A percentile compares a stretch with the other conserved stretches of the same genome.
These are phyloP conservation scores for Botryotinia calthae DNA, from an alignment of 2,329 filamentous ascomycete genomes.

Conservation along the genomic window DNA sequence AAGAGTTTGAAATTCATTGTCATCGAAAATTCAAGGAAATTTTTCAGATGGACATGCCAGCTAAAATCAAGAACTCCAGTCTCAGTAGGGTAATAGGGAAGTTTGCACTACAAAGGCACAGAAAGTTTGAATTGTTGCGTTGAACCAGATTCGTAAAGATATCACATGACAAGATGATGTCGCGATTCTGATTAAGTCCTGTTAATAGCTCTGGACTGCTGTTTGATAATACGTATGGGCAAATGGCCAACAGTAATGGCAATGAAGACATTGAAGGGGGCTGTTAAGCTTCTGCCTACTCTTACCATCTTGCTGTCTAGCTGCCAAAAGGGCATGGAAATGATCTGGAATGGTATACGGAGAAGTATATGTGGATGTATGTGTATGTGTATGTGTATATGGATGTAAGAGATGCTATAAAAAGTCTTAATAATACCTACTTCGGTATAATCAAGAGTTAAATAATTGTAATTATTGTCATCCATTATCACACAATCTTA, in stretches of 20 bases:
- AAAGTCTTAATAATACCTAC: background rate
- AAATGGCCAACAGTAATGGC: background rate
- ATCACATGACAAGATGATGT: background rate
- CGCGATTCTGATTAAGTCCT: background rate
- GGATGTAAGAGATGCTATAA: background rate
- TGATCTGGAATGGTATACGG: background rate
- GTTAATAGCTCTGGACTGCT: background rate
- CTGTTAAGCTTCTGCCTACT: background rate
- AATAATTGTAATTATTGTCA: too few species aligned
- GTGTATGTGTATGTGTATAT: too few species aligned
- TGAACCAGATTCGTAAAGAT: background rate
- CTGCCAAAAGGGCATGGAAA: background rate
- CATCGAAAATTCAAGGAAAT: accelerated
- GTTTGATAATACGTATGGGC: background rate
- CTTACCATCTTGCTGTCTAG: background rate
- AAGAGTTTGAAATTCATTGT: background rate
- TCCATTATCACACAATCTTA: too few species aligned
- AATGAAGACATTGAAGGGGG: background rate
- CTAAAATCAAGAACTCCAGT: background rate
- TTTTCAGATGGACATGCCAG: background rate
- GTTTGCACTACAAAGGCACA: background rate
- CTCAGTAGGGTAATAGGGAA: background rate
- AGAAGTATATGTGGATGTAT: background rate
- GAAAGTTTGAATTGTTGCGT: background rate
- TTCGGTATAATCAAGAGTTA: background rate